phyloP scores from a whole-genome alignment of 306 rosid genomes.

The Prunus padus region DNA sequence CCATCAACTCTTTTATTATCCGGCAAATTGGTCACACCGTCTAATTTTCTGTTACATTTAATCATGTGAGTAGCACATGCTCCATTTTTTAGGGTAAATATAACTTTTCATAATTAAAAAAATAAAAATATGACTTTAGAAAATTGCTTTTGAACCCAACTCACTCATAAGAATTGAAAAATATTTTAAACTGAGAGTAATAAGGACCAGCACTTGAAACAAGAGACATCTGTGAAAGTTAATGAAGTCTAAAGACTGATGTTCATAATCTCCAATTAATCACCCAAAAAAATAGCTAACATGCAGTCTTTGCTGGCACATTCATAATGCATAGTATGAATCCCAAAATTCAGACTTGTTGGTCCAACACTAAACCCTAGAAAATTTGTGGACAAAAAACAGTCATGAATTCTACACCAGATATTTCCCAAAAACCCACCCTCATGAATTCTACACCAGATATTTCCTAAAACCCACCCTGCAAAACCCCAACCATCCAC shows the following conservation, averaged over 20 bases:
- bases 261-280: too few species aligned
- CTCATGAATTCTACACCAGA: too few species aligned
- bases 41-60: too few species aligned
- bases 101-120: neutral
- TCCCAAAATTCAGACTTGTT: neutral
- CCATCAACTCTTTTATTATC: too few species aligned
- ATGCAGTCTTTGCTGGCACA: neutral
- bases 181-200: neutral
- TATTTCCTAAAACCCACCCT: slow-evolving; percentile 8
- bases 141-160: neutral
- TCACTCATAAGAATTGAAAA: neutral
- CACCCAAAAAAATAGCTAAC: neutral
- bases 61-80: too few species aligned
- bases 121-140: neutral
- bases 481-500: slow-evolving; percentile 1
- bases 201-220: too few species aligned
- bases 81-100: neutral
- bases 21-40: too few species aligned
- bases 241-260: too few species aligned
- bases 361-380: slow-evolving; percentile 11
- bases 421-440: too few species aligned
- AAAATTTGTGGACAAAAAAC: neutral
- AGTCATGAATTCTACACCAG: neutral
- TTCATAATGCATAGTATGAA: neutral
- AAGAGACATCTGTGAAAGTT: too few species aligned